Base-by-base conservation (phyloP, 192 early-diverging fungal species). In the Backusella psychrophila region DNA sequence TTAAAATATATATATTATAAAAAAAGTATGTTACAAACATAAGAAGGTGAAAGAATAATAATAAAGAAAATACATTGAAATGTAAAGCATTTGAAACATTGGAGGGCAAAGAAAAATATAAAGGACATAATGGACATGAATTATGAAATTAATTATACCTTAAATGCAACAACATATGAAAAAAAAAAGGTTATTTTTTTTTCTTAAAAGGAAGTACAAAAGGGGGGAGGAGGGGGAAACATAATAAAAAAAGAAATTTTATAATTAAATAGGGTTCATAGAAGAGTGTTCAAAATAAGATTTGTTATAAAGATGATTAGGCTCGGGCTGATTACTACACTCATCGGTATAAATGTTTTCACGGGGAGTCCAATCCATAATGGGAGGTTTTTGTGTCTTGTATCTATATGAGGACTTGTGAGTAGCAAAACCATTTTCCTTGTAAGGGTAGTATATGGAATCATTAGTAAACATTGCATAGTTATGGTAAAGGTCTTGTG, bases 401-500 rank as follows among this genome's bases (percentile, higher is more conserved):
- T n/a, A n/a, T 49, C 46, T 49, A 66, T 5, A 14, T 4, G 9
- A 65, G 29, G 63, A 1, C 19, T 63, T 63, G 23, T 29, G 19
- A 56, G 53, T 11, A 56, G 56, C 23, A 29, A 63, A 63, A 63
- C 23, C 26, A 29, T 63, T 29, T 26, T 63, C 56, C 56, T 63
- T 63, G 56, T 63, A 63, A 63, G 56, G 56, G 56, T 63, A 29
- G 56, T 63, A 63, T 63, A 26, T 63, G 29, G 56, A 63, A 63
- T 63, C 56, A 71, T 46, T 26, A 71, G 70, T 42, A 49, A 42
- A 71, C 39, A 46, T 71, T 71, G 39, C 39, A 71, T 63, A 63
- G 3, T 46, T 71, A 44, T 44, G 23, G 70, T 69, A 69, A n/a
- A 21, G 33, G 42, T 71, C 70, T 71, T 71, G 70, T 71, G 70